Evolutionary conservation across 305 asterid genomes (phyloP).

Genomic region (Fraxinus velutina): DNA sequence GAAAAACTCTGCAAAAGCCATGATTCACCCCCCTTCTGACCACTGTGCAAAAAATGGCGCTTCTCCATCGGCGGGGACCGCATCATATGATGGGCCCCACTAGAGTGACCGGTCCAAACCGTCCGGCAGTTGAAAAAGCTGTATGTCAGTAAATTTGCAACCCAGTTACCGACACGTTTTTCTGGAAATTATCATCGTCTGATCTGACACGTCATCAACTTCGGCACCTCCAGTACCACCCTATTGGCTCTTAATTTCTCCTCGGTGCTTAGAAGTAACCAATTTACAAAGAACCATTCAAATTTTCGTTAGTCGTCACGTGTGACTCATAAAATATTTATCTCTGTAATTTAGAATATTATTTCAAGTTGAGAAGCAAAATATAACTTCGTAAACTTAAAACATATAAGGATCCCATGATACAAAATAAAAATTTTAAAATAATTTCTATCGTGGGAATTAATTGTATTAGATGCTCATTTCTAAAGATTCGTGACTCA

Average conservation of each 20-base stretch:
- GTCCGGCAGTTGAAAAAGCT: not conserved
- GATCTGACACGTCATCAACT: not conserved
- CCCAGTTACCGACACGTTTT: not conserved
- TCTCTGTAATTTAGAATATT: not conserved
- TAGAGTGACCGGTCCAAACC: not conserved
- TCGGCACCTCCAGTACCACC: no score
- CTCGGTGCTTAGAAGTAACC: no score
- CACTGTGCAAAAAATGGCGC: no score
- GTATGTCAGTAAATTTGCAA: not conserved
- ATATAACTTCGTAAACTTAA: no score
- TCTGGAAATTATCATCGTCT: not conserved
- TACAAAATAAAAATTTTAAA: not conserved
- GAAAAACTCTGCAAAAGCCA: not conserved
- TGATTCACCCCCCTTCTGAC: no score
- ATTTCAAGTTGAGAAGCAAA: no score
- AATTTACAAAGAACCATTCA: no score
- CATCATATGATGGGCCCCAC: not conserved
- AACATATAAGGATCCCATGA: not conserved
- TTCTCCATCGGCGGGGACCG: not conserved
- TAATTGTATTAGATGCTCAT: not conserved
- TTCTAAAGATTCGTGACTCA: not conserved
- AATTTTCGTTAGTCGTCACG: not conserved
- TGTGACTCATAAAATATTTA: no score
- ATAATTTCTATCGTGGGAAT: no score
- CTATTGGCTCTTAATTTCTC: no score